phyloP scores from a whole-genome alignment of 164 flowering plant genomes.

The Nymphaea colorata region DNA sequence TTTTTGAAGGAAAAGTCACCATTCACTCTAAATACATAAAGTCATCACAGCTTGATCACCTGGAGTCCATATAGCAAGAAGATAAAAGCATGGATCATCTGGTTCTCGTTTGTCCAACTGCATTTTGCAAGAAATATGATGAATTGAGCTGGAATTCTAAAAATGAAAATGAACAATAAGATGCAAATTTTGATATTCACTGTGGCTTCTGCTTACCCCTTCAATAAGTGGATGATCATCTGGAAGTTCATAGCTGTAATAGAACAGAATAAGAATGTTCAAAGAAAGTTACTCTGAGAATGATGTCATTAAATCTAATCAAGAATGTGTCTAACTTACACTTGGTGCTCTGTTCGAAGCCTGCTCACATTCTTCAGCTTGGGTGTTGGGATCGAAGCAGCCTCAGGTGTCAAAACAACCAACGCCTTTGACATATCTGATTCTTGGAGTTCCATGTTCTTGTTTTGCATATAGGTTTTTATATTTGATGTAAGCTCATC shows the following conservation, averaged over 20 bases:
- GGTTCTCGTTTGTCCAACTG: conserved; percentile 77
- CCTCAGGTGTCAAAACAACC: conserved; percentile 40
- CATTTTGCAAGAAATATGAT: conserved; percentile 4
- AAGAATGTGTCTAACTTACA: conserved; percentile 14
- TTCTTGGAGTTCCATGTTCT: conserved; percentile 57
- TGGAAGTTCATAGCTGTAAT: conserved; percentile 91
- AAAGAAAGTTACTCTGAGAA: neutral
- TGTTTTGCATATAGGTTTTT: conserved; percentile 51
- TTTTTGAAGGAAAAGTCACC: neutral
- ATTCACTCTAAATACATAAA: no score
- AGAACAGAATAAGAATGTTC: neutral
- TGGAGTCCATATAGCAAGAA: conserved; percentile 98
- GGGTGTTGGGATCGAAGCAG: conserved; percentile 47
- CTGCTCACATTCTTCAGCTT: conserved; percentile 48
- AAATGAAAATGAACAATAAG: neutral
- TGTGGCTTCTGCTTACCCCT: conserved; percentile 38
- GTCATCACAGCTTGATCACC: conserved; percentile 26
- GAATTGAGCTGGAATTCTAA: neutral
- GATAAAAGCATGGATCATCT: conserved; percentile 79
- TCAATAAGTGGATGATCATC: conserved; percentile 79
- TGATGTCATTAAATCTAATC: neutral
- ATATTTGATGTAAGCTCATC: conserved; percentile 55
- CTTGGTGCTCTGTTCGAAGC: conserved; percentile 64
- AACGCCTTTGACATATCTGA: conserved; percentile 67
- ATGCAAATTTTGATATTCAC: neutral